These are phyloP conservation scores for Linnemannia hyalina DNA, from an alignment of 192 early-diverging fungal species.

Conservation along the genomic window DNA sequence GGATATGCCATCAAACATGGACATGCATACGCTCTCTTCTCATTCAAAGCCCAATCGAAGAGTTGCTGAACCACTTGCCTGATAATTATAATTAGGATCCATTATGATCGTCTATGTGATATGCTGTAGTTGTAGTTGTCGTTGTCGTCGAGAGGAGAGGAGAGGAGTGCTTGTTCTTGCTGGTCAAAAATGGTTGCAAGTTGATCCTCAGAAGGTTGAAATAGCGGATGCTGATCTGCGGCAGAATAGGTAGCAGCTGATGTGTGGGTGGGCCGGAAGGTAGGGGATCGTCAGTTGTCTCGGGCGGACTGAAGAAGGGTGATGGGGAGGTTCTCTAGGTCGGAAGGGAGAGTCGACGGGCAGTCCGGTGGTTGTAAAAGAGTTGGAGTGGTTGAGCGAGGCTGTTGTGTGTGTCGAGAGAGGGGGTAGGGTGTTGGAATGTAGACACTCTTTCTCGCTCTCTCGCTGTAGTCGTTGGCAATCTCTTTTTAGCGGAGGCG, in stretches of 20 bases:
- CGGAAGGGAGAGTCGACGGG: not conserved
- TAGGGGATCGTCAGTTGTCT: not conserved
- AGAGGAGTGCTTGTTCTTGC: not conserved
- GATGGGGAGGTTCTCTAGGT: not conserved
- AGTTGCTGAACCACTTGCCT: conserved; percentile 32
- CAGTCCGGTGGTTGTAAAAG: not conserved
- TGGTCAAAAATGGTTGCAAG: not conserved
- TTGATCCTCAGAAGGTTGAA: not conserved
- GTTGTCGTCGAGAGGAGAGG: not conserved
- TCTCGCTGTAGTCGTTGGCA: not conserved
- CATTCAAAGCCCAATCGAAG: not conserved
- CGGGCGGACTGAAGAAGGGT: not conserved
- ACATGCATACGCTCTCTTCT: not conserved
- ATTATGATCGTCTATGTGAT: conserved; percentile 11
- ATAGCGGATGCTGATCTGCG: not conserved
- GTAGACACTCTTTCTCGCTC: conserved; percentile 1
- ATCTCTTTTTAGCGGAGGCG: not conserved
- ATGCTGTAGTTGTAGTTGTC: not conserved
- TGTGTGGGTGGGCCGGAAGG: not conserved
- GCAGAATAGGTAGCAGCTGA: not conserved
- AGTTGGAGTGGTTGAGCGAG: not conserved
- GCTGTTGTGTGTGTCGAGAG: not conserved
- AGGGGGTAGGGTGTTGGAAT: not conserved
- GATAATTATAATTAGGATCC: conserved; percentile 57
- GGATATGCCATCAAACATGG: not conserved